Evolutionary conservation across 257 asterid species (phyloP).

Genomic region (Salvia miltiorrhiza): DNA sequence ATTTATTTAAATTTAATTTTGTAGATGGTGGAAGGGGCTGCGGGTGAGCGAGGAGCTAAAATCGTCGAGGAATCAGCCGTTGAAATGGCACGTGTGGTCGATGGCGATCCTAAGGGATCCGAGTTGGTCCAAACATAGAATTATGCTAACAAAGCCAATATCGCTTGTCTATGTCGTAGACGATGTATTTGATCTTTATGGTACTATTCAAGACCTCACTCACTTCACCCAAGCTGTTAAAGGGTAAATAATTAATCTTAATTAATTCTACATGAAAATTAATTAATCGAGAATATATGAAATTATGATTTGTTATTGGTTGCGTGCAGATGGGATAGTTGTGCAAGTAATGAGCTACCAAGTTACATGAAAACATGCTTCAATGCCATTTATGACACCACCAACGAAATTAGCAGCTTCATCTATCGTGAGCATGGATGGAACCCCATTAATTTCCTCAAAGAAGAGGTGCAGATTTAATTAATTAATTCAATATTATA

Average conservation of each 20-base stretch:
- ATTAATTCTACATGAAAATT: too few relatives aligned
- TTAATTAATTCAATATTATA: too few relatives aligned
- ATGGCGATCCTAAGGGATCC: background rate
- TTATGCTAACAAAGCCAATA: slow-evolving; percentile 21
- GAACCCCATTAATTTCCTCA: background rate
- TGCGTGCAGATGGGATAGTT: slow-evolving; percentile 17
- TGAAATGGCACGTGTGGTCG: slow-evolving; percentile 33
- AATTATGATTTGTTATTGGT: too few relatives aligned
- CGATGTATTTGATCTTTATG: slow-evolving; percentile 28
- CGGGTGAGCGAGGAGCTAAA: slow-evolving; percentile 26
- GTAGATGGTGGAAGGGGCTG: slow-evolving; percentile 43
- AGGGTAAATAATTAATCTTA: too few relatives aligned
- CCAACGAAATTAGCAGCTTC: slow-evolving; percentile 2
- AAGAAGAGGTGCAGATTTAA: background rate
- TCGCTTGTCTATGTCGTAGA: slow-evolving; percentile 26
- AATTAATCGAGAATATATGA: too few relatives aligned
- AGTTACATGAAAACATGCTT: slow-evolving; percentile 20
- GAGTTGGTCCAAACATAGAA: slow-evolving; percentile 19
- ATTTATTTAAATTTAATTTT: too few relatives aligned
- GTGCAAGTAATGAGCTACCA: slow-evolving; percentile 19
- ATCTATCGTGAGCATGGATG: background rate
- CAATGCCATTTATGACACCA: slow-evolving; percentile 8
- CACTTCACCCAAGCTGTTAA: slow-evolving; percentile 27
- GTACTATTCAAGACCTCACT: slow-evolving; percentile 15
- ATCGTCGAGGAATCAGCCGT: slow-evolving; percentile 17